Percentiles rank a stretch among this genome's conserved stretches.
phyloP scores from a whole-genome alignment of 352 stramenopile genomes.

The Phytophthora pistaciae region DNA sequence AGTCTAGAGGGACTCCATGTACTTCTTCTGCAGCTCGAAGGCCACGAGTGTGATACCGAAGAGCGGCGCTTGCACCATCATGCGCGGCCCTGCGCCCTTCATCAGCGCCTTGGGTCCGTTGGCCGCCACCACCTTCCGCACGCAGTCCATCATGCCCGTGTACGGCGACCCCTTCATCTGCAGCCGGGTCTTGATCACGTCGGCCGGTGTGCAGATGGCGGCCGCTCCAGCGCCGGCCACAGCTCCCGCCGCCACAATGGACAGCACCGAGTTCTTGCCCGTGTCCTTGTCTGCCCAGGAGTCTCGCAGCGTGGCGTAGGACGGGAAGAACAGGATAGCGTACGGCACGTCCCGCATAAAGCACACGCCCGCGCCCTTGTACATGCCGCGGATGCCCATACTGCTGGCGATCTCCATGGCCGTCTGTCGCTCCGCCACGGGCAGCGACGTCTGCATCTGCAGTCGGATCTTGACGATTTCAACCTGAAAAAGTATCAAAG shows the following conservation, averaged over 20 bases:
- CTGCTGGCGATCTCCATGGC: constrained; percentile 69
- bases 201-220: constrained; percentile 66
- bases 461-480: constrained; percentile 95
- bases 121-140: constrained; percentile 73
- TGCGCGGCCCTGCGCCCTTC: constrained; percentile 84
- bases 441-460: constrained; percentile 85
- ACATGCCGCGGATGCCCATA: constrained; percentile 84
- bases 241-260: constrained; percentile 71
- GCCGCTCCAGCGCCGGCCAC: constrained; percentile 70
- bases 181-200: constrained; percentile 92
- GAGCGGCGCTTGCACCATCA: constrained; percentile 89
- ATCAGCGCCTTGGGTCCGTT: constrained; percentile 89
- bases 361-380: constrained; percentile 88
- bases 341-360: constrained; percentile 94
- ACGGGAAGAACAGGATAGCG: constrained; percentile 93
- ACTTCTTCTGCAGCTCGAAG: constrained; percentile 92
- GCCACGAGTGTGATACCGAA: constrained; percentile 88
- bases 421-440: constrained; percentile 64
- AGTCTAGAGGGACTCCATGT: constrained; percentile 73
- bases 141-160: constrained; percentile 86
- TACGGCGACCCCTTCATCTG: constrained; percentile 87
- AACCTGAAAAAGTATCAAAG: constrained; percentile 45
- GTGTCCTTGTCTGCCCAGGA: constrained; percentile 51
- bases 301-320: constrained; percentile 81
- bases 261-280: constrained; percentile 65